Base-by-base conservation (phyloP, 495 filamentous ascomycete genomes). In the Penicillium manginii region DNA sequence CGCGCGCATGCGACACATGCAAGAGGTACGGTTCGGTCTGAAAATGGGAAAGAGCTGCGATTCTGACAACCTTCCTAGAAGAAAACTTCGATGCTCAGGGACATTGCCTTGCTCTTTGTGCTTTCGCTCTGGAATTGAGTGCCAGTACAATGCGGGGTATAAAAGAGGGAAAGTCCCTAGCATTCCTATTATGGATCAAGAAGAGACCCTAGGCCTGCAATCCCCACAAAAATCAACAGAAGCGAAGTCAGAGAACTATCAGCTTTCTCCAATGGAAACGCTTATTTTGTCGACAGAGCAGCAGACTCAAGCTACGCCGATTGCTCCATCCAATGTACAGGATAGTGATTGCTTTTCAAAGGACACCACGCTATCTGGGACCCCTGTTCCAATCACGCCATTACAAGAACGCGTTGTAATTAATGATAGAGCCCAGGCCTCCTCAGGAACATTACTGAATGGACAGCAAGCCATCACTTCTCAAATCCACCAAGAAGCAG, bases 1-100 rank as follows among this genome's bases (percentile, higher is more conserved):
- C 70, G 32, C 70, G 72, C 17, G 72, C 72, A 37, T 75, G 72
- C 56, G 72, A 75, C 50, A 51, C 23, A 3, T 75, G 72, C 65
- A 75, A 75, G 57, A 59, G 46, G 69, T 69, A 61, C 8, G 49
- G 26, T 29, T 46, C 45, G 33, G 12, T 17, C 35, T 52, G 8
- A 39, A 14, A 42, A 42, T 12, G 5, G 23, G 14, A 32, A 46
- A 1, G 10, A 33, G 33, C 5, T 17, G 32, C 49, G 9, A 29
- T 29, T 29, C 26, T 59, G 23, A 63, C 42, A 11, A 15, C 8
- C 31, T 3, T 14, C 31, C 3, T 42, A 69, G 69, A 31, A 71
- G 68, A 33, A 75, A 75, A 54, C 54, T 69, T 19, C 67, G 64
- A 50, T 75, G 72, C 50, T 68, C 64, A 18, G 72, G 72, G 11